Percentiles rank a stretch among this genome's conserved stretches.
These are phyloP conservation scores for Salix udensis DNA, from an alignment of 345 rosid genomes.

Conservation along the genomic window DNA sequence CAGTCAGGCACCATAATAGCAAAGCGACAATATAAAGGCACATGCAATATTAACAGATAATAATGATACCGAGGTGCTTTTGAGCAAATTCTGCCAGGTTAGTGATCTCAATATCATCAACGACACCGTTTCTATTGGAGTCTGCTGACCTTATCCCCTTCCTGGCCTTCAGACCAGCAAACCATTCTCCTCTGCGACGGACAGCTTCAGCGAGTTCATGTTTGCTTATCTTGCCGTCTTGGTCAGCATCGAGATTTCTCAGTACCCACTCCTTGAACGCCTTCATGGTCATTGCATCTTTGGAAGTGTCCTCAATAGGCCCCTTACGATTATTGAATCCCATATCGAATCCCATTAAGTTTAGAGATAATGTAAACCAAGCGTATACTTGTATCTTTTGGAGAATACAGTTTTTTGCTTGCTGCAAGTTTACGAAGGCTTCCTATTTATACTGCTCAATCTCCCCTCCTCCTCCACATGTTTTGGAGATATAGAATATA, in stretches of 20 bases:
- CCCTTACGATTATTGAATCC: too few species aligned
- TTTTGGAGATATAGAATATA: not conserved
- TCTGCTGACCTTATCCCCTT: slow-evolving; percentile 7
- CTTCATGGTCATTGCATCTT: not conserved
- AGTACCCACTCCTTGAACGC: slow-evolving; percentile 20
- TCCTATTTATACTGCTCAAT: not conserved
- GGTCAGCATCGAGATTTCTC: slow-evolving; percentile 12
- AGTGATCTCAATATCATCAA: slow-evolving; percentile 15
- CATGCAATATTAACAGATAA: not conserved
- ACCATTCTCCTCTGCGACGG: slow-evolving; percentile 1
- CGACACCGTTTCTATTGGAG: slow-evolving; percentile 14
- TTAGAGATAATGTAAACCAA: too few species aligned
- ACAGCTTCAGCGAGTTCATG: slow-evolving; percentile 28
- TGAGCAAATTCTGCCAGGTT: slow-evolving; percentile 21
- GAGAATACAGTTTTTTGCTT: not conserved
- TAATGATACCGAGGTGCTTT: not conserved
- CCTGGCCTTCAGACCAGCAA: slow-evolving; percentile 11
- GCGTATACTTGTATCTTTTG: not conserved
- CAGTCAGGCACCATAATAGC: not conserved
- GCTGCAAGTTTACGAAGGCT: not conserved
- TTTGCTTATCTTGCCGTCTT: slow-evolving; percentile 20
- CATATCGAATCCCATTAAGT: not conserved
- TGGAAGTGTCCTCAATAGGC: too few species aligned
- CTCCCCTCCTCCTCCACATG: not conserved
- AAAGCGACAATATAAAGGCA: not conserved